These are phyloP conservation scores for Neurospora sp. DNA, from an alignment of 495 filamentous ascomycete genomes.

Conservation along the genomic window DNA sequence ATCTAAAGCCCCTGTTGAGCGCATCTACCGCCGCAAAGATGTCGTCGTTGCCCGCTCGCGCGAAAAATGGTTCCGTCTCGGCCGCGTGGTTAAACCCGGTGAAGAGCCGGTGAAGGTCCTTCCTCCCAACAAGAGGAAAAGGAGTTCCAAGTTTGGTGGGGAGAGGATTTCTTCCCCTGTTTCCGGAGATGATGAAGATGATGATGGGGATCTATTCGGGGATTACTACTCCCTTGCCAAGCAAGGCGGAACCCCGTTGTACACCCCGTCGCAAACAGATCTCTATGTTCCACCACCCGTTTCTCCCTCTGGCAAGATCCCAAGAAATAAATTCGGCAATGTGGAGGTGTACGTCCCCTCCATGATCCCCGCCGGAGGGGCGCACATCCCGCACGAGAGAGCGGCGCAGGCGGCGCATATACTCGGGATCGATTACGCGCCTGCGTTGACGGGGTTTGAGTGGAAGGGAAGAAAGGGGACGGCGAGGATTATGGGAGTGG, in stretches of 20 bases:
- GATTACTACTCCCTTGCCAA: conserved; percentile 19
- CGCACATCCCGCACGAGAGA: conserved; percentile 51
- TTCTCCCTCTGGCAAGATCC: conserved; percentile 54
- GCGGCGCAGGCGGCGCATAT: conserved; percentile 65
- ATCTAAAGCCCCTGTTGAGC: conserved; percentile 42
- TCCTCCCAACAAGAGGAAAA: conserved; percentile 24
- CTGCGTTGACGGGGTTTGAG: conserved; percentile 81
- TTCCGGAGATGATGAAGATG: conserved; percentile 26
- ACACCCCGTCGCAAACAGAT: conserved; percentile 65
- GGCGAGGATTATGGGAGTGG: conserved; percentile 62
- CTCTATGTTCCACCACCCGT: conserved; percentile 68
- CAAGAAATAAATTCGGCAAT: conserved; percentile 82
- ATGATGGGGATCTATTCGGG: conserved; percentile 26
- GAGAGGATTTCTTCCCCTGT: conserved; percentile 7
- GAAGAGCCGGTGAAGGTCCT: conserved; percentile 71
- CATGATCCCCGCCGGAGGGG: conserved; percentile 80
- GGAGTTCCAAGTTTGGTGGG: conserved; percentile 15
- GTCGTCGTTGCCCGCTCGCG: conserved; percentile 64
- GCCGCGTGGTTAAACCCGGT: conserved; percentile 60
- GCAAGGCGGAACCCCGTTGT: conserved; percentile 46
- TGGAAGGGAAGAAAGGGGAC: conserved; percentile 77
- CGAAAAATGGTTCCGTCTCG: conserved; percentile 81
- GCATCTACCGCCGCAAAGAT: conserved; percentile 69
- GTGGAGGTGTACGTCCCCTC: conserved; percentile 83
- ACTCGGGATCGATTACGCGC: conserved; percentile 75